These are phyloP conservation scores for Alternaria angustiovoidea DNA, from an alignment of 2,329 filamentous ascomycete genomes.

Conservation along the genomic window DNA sequence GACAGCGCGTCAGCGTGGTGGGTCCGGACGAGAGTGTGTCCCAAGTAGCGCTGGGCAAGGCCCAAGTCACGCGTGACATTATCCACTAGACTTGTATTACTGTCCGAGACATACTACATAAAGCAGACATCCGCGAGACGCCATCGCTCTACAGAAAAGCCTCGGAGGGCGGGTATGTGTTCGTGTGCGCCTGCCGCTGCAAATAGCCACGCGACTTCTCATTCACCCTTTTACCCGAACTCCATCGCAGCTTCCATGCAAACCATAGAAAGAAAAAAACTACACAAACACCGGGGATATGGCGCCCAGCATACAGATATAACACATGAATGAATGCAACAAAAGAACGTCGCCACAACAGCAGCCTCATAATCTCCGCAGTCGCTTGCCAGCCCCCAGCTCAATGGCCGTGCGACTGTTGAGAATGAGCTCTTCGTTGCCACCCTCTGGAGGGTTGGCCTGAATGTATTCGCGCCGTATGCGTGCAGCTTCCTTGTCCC, in stretches of 20 bases:
- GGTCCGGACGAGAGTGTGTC: background rate
- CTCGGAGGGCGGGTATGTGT: background rate
- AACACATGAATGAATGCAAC: conserved; percentile 32
- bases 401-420: conserved; percentile 51
- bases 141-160: conserved; percentile 1
- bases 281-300: conserved; percentile 31
- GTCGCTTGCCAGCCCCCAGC: conserved; percentile 45
- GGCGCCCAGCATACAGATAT: conserved; percentile 26
- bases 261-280: background rate
- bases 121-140: background rate
- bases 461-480: conserved; percentile 56
- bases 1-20: background rate
- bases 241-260: background rate
- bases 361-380: conserved; percentile 36
- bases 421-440: conserved; percentile 39
- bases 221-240: conserved; percentile 16
- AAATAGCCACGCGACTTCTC: conserved; percentile 8
- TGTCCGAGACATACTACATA: background rate
- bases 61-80: background rate
- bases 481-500: conserved; percentile 72
- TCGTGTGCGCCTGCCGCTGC: conserved; percentile 4
- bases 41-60: too few species aligned
- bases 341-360: conserved; percentile 7
- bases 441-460: conserved; percentile 43
- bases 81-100: background rate